phyloP scores from a whole-genome alignment of 2,329 filamentous ascomycete species.

The Fusarium brevicatenulatum region DNA sequence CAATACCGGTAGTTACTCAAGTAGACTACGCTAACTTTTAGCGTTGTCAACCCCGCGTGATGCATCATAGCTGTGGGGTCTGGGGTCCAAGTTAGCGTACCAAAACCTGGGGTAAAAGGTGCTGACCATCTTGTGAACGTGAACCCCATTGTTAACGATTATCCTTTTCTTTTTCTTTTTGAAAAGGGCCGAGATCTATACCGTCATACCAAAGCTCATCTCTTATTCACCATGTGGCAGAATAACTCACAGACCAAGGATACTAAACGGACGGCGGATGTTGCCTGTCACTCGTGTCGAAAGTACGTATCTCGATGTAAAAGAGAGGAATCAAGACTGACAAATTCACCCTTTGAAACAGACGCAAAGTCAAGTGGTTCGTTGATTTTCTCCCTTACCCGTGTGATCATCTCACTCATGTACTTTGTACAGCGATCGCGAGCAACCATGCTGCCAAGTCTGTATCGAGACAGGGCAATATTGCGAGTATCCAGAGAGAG shows the following conservation, averaged over 20 bases:
- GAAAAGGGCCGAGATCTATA: neutral
- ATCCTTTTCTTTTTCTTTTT: no score
- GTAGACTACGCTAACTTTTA: neutral
- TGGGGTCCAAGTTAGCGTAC: neutral
- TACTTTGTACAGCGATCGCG: neutral
- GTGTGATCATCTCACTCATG: accelerated
- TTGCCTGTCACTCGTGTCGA: neutral
- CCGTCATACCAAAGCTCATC: no score
- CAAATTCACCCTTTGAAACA: accelerated
- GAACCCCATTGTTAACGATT: neutral
- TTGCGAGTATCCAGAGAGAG: neutral
- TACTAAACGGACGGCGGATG: neutral
- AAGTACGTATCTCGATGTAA: neutral
- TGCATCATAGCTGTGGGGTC: neutral
- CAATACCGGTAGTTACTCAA: neutral
- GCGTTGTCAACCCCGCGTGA: neutral
- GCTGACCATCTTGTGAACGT: neutral
- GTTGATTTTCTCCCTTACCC: no score
- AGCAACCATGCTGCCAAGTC: neutral
- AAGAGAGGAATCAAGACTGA: neutral
- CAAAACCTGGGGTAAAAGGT: neutral
- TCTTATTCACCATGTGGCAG: neutral
- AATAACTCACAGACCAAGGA: neutral
- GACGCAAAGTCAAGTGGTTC: neutral
- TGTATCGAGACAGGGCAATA: neutral